phyloP scores from a whole-genome alignment of 306 rosid species.

The Cucumis cinereus region DNA sequence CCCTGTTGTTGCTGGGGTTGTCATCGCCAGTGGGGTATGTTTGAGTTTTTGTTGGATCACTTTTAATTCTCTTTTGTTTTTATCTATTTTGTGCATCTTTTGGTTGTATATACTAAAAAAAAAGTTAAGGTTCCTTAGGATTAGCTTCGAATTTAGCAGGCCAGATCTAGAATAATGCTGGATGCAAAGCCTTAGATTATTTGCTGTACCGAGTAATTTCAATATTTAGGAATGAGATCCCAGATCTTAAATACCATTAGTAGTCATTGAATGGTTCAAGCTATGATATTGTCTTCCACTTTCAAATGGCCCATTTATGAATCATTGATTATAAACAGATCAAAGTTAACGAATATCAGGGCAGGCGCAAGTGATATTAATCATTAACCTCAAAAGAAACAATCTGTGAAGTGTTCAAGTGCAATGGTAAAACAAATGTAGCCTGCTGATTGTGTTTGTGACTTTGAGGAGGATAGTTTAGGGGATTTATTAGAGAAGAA shows the following conservation, averaged over 20 bases:
- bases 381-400: not conserved
- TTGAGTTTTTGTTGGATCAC: not conserved
- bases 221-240: not conserved
- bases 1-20: conserved; percentile 96
- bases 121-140: not conserved
- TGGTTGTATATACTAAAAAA: not conserved
- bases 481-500: not conserved
- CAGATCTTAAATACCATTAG: not conserved
- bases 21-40: conserved; percentile 97
- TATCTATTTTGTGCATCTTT: conserved; percentile 5
- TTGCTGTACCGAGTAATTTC: not conserved
- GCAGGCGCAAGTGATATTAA: not conserved
- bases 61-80: not conserved
- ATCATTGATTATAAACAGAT: not conserved
- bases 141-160: not conserved
- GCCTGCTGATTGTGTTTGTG: not conserved
- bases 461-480: not conserved
- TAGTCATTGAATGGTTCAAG: not conserved
- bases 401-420: not conserved
- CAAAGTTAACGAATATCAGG: not conserved
- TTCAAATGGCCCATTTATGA: not conserved
- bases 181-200: not conserved
- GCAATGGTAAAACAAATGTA: not conserved
- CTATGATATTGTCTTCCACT: not conserved
- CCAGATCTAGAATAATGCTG: not conserved